phyloP scores from a whole-genome alignment of 2,329 filamentous ascomycete genomes.

The Aspergillus persii region DNA sequence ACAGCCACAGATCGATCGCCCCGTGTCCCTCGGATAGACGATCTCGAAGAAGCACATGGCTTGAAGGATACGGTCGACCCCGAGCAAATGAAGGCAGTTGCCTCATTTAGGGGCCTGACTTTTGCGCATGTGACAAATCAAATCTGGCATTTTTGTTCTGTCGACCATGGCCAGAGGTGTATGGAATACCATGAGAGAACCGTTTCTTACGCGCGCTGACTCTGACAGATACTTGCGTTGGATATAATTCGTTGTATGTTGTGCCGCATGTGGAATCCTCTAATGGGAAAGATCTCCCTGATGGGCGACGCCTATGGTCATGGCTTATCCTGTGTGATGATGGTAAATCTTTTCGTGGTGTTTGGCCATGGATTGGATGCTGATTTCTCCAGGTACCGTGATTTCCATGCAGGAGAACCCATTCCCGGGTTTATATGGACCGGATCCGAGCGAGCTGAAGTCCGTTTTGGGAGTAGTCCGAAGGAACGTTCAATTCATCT shows the following conservation, averaged over 20 bases:
- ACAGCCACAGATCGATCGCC: constrained; percentile 9
- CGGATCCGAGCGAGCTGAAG: constrained; percentile 27
- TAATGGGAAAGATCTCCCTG: constrained; percentile 38
- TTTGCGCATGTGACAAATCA: constrained; percentile 63
- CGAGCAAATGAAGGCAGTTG: constrained; percentile 20
- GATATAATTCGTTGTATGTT: constrained; percentile 60
- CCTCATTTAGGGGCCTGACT: constrained; percentile 39
- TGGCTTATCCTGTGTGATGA: constrained; percentile 70
- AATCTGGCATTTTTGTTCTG: constrained; percentile 73
- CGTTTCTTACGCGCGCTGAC: constrained; percentile 19
- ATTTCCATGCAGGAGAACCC: constrained; percentile 67
- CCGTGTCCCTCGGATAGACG: constrained; percentile 18
- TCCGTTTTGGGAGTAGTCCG: constrained; percentile 42
- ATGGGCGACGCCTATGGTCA: constrained; percentile 62
- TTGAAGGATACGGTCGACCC: constrained; percentile 23
- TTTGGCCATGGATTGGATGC: not conserved
- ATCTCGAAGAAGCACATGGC: constrained; percentile 32
- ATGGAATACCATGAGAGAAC: constrained; percentile 23
- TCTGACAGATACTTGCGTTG: constrained; percentile 62
- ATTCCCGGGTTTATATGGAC: constrained; percentile 46
- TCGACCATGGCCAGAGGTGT: constrained; percentile 68
- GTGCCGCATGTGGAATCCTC: constrained; percentile 47
- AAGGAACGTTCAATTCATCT: constrained; percentile 60
- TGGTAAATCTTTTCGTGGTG: constrained; percentile 38
- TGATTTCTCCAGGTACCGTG: constrained; percentile 55